Evolutionary conservation across 106 monocot genomes (phyloP).

Genomic region (Vanilla planifolia): DNA sequence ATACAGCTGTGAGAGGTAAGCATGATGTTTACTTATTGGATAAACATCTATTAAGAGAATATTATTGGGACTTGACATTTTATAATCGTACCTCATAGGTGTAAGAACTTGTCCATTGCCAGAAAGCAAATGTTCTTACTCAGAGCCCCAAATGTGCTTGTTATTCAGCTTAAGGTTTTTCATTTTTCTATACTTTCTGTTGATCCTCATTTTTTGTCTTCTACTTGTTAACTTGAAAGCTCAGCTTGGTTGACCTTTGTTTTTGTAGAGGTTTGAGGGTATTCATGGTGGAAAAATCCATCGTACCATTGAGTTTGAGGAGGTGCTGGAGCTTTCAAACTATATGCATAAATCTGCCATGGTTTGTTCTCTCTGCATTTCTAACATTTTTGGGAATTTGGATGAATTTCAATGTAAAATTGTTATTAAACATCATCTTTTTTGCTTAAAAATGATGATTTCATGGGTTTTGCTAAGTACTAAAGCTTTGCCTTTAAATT

Average conservation of each 20-base stretch:
- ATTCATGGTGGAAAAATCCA: slow-evolving; percentile 83
- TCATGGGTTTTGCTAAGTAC: background rate
- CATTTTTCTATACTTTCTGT: slow-evolving; percentile 5
- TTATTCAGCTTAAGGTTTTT: slow-evolving; percentile 87
- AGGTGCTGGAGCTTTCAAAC: slow-evolving; percentile 57
- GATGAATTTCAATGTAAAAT: background rate
- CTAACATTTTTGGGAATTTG: background rate
- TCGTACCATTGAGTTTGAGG: slow-evolving; percentile 80
- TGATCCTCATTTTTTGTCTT: slow-evolving; percentile 9
- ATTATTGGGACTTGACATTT: background rate
- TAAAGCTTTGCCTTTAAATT: background rate
- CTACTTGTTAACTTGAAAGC: background rate
- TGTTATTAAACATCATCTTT: background rate
- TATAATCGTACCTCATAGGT: slow-evolving; percentile 31
- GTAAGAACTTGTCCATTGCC: slow-evolving; percentile 79
- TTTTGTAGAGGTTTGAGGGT: slow-evolving; percentile 80
- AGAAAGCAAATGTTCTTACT: slow-evolving; percentile 86
- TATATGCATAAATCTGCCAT: slow-evolving; percentile 65
- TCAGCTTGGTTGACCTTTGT: slow-evolving; percentile 3
- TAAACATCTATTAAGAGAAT: background rate
- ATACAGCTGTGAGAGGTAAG: slow-evolving; percentile 79
- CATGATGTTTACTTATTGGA: background rate
- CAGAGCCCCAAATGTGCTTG: slow-evolving; percentile 89
- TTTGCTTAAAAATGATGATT: background rate
- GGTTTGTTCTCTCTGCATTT: slow-evolving; percentile 27